These are phyloP conservation scores for Hymenoscyphus occultus DNA, from an alignment of 2,329 filamentous ascomycete species.

Conservation along the genomic window DNA sequence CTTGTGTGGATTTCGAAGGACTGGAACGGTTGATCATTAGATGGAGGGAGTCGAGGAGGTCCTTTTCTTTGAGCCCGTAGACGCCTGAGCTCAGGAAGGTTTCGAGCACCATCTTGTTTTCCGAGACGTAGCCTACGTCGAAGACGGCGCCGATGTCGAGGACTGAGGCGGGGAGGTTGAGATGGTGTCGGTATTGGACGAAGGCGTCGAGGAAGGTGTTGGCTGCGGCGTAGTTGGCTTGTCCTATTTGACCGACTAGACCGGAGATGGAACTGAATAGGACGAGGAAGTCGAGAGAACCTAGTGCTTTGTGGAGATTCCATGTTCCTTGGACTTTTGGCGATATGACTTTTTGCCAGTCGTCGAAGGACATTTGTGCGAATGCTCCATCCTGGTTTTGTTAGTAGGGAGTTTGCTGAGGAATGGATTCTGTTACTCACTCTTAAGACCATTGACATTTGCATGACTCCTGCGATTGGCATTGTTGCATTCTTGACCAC, in stretches of 20 bases:
- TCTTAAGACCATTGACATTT: constrained; percentile 34
- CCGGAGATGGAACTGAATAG: constrained; percentile 5
- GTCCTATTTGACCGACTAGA: not conserved
- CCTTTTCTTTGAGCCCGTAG: not conserved
- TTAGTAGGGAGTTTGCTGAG: not conserved
- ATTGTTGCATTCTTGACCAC: constrained; percentile 7
- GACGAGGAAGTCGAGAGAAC: constrained; percentile 41
- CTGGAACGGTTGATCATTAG: not conserved
- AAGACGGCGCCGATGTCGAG: constrained; percentile 22
- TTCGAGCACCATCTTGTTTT: not conserved
- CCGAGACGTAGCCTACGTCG: constrained; percentile 6
- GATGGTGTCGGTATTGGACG: constrained; percentile 20
- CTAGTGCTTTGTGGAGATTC: constrained; percentile 20
- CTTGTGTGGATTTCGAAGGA: not conserved
- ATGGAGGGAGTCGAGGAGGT: not conserved
- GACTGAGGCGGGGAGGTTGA: constrained; percentile 21
- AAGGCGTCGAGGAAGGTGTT: constrained; percentile 37
- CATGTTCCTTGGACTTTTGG: constrained; percentile 36
- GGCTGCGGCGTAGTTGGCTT: constrained; percentile 34
- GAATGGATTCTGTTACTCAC: constrained; percentile 1
- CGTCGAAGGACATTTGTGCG: constrained; percentile 37
- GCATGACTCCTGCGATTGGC: constrained; percentile 28
- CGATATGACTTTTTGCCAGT: constrained; percentile 36
- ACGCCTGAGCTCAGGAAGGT: not conserved
- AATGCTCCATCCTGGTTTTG: constrained; percentile 25